A percentile compares a stretch with the other conserved stretches of the same genome.
phyloP scores from a whole-genome alignment of 1,284 basidiomycete species.

The Rhodotorula sp. region DNA sequence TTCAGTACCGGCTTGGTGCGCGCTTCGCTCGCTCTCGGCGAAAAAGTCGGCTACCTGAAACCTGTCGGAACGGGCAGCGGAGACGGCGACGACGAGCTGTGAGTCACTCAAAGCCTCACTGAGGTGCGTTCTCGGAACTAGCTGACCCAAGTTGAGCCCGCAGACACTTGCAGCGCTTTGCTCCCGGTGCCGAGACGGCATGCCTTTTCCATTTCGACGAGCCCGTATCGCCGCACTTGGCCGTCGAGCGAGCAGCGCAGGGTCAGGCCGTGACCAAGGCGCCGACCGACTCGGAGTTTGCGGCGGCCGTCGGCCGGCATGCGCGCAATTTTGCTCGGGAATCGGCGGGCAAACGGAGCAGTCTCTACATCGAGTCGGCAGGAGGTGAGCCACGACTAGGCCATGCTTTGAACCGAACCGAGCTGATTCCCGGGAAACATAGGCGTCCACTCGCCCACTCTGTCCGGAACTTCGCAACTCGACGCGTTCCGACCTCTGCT shows the following conservation, averaged over 20 bases:
- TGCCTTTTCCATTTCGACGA: slow-evolving; percentile 83
- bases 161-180: slow-evolving; percentile 70
- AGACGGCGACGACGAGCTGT: slow-evolving; percentile 75
- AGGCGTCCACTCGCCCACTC: slow-evolving; percentile 91
- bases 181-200: slow-evolving; percentile 58
- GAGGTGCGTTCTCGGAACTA: not conserved
- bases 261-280: slow-evolving; percentile 50
- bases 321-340: slow-evolving; percentile 58
- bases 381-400: slow-evolving; percentile 28
- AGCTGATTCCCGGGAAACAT: not conserved
- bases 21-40: slow-evolving; percentile 56
- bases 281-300: slow-evolving; percentile 63
- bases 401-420: too few species aligned
- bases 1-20: slow-evolving; percentile 77
- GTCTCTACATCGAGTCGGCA: slow-evolving; percentile 79
- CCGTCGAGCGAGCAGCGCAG: slow-evolving; percentile 62
- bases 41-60: slow-evolving; percentile 76
- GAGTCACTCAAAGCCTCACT: slow-evolving; percentile 40
- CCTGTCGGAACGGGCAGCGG: slow-evolving; percentile 81
- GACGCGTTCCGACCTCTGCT: slow-evolving; percentile 81
- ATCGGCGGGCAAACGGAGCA: slow-evolving; percentile 22
- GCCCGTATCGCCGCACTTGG: slow-evolving; percentile 91
- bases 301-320: slow-evolving; percentile 65
- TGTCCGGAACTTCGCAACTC: slow-evolving; percentile 81
- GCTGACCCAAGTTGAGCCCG: not conserved